Percentiles rank a stretch among this genome's conserved stretches.
These are phyloP conservation scores for Lactuca sativa DNA, from an alignment of 129 eudicot species.

Conservation along the genomic window DNA sequence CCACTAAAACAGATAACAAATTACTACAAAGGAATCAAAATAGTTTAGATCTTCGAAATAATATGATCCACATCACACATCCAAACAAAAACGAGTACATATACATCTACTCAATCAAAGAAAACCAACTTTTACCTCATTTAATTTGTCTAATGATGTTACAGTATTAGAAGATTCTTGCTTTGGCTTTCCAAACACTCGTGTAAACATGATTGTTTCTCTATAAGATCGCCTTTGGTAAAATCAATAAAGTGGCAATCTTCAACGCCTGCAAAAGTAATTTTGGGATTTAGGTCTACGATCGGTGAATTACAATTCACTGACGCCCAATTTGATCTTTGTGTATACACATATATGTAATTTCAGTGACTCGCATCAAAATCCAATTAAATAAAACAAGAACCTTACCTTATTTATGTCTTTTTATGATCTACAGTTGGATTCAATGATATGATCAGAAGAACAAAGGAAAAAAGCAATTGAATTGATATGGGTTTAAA, in stretches of 20 bases:
- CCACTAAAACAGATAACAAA: constrained; percentile 8
- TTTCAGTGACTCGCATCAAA: background rate
- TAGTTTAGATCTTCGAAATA: background rate
- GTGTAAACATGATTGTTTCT: constrained; percentile 31
- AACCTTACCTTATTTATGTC: constrained; percentile 15
- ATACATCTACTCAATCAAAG: background rate
- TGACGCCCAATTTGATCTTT: constrained; percentile 17
- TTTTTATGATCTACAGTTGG: constrained; percentile 5
- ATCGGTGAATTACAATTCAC: background rate
- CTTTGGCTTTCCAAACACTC: constrained; percentile 47
- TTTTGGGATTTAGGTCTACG: constrained; percentile 12
- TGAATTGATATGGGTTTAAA: constrained; percentile 25
- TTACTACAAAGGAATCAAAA: constrained; percentile 1
- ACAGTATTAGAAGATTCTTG: constrained; percentile 48
- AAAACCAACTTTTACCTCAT: constrained; percentile 32
- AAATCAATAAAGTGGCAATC: constrained; percentile 1
- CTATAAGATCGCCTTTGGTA: background rate
- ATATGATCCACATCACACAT: background rate
- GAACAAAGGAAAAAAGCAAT: constrained; percentile 13
- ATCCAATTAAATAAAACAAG: background rate
- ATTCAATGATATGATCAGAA: constrained; percentile 23
- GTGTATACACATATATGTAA: background rate
- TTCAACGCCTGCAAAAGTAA: constrained; percentile 18
- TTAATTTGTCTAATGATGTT: constrained; percentile 36
- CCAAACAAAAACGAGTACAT: background rate